These are phyloP conservation scores for Alternaria burnsii DNA, from an alignment of 2,329 filamentous ascomycete species.

Conservation along the genomic window DNA sequence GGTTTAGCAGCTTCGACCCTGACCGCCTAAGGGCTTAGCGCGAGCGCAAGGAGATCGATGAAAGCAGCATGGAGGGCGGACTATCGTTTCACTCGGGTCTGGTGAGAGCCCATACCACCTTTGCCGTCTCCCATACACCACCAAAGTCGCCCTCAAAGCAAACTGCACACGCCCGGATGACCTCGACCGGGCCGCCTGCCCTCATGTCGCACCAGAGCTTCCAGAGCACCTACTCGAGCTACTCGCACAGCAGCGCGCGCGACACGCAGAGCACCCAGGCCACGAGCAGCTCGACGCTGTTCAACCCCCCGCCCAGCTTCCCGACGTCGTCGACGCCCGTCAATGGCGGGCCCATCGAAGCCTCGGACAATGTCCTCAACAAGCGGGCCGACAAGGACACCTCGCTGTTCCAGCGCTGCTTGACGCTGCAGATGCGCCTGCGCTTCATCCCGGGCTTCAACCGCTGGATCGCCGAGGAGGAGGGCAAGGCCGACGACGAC, in stretches of 20 bases:
- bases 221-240: slow-evolving; percentile 58
- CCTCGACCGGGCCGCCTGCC: slow-evolving; percentile 48
- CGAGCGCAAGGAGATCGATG: slow-evolving; percentile 38
- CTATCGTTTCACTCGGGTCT: slow-evolving; percentile 31
- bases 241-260: slow-evolving; percentile 56
- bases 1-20: slow-evolving; percentile 15
- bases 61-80: slow-evolving; percentile 46
- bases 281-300: slow-evolving; percentile 57
- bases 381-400: slow-evolving; percentile 89
- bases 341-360: slow-evolving; percentile 71
- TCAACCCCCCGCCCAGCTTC: slow-evolving; percentile 47
- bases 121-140: slow-evolving; percentile 21
- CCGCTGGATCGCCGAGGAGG: slow-evolving; percentile 74
- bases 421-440: slow-evolving; percentile 82
- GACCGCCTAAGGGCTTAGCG: slow-evolving; percentile 18
- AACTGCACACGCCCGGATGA: slow-evolving; percentile 44
- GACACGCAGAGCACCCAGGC: slow-evolving; percentile 59
- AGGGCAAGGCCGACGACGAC: slow-evolving; percentile 71
- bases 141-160: slow-evolving; percentile 33
- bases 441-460: slow-evolving; percentile 86
- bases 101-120: slow-evolving; percentile 31
- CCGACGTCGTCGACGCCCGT: slow-evolving; percentile 35
- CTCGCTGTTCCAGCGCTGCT: slow-evolving; percentile 94
- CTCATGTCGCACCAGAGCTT: slow-evolving; percentile 57
- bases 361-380: slow-evolving; percentile 95